Conservation (phyloP, 441 rosid species). For the Croton setiger region DNA sequence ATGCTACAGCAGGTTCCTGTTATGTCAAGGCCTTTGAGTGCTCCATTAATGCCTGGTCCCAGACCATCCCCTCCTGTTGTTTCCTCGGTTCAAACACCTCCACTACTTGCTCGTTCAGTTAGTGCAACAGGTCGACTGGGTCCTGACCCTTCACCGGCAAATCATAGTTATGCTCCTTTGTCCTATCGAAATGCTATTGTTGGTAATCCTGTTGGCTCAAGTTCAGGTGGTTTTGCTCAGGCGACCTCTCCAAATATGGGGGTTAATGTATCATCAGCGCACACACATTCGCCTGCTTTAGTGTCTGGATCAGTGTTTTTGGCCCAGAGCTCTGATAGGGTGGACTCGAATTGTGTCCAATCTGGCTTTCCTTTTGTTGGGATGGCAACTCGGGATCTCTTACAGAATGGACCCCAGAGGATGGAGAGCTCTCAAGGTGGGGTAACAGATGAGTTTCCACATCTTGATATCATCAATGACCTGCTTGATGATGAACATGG, state of each 20-base stretch:
- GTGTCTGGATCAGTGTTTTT: conserved; percentile 44
- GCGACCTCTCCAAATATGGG: conserved; percentile 47
- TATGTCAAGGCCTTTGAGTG: conserved; percentile 86
- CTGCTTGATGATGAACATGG: conserved; percentile 81
- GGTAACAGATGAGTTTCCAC: conserved; percentile 81
- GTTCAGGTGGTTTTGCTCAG: conserved; percentile 49
- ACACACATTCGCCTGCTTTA: conserved; percentile 42
- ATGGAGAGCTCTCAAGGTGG: conserved; percentile 56
- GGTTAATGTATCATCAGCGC: conserved; percentile 42
- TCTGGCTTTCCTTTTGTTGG: conserved; percentile 53
- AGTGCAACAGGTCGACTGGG: conserved; percentile 86
- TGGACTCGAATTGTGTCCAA: conserved; percentile 40
- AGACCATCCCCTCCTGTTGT: conserved; percentile 51
- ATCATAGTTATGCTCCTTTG: conserved; percentile 58
- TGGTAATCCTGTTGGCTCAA: conserved; percentile 58
- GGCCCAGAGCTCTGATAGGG: conserved; percentile 42
- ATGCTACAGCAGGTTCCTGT: conserved; percentile 39
- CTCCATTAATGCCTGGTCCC: conserved; percentile 67
- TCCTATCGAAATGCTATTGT: conserved; percentile 81
- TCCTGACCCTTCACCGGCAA: conserved; percentile 52
- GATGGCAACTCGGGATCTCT: conserved; percentile 35
- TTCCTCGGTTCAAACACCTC: conserved; percentile 59
- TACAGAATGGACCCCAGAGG: conserved; percentile 58
- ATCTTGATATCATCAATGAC: conserved; percentile 89
- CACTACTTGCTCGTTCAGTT: conserved; percentile 66